Evolutionary conservation across 1,284 basidiomycete species (phyloP), one percentile per base, ranked within the genome.

Genomic region (Apiotrichum brassicae): DNA sequence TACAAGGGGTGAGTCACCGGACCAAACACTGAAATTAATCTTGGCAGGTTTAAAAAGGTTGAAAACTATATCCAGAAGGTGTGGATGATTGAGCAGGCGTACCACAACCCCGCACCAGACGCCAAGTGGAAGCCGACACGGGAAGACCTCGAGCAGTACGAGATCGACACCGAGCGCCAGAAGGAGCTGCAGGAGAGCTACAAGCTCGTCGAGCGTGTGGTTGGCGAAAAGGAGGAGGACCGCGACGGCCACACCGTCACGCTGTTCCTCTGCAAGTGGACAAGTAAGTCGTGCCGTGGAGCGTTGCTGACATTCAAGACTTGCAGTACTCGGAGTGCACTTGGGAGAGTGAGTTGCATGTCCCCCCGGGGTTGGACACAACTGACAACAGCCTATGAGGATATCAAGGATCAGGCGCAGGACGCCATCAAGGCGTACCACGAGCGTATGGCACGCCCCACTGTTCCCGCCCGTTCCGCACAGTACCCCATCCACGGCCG

Each of bases 201-300:
- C 78, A 90, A 90, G 75, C 85, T 82, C 9, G 90, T 97, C 39
- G 95, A 99, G 71, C 84, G 94, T 51, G 82, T 98, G 52, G 83
- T 98, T 43, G 79, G 85, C 8, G 84, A 93, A 65, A 83, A 91
- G 43, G 84, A 90, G 14, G 64, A 78, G 23, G 76, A 77, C 22
- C 73, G 74, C 20, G 80, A 82, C 33, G 83, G 82, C 41, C 58
- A 56, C n/a, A 34, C 56, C 11, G 63, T 76, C 18, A 81, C 85
- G 35, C 85, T 94, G 66, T 99, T 97, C 74, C 88, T 95, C 72
- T 90, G 87, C 84, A 98, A 99, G 76, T 99, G 95, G 95, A 85
- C 83, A 46, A 74, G 28, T 30, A 14, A 30, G 28, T 30, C 28
- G 14, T 30, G 8, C 28, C 28, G 7, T 14, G 28, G 28, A 8